Base-by-base conservation (phyloP, 768 basidiomycete species). In the Rhodosporidiobolus odoratus region DNA sequence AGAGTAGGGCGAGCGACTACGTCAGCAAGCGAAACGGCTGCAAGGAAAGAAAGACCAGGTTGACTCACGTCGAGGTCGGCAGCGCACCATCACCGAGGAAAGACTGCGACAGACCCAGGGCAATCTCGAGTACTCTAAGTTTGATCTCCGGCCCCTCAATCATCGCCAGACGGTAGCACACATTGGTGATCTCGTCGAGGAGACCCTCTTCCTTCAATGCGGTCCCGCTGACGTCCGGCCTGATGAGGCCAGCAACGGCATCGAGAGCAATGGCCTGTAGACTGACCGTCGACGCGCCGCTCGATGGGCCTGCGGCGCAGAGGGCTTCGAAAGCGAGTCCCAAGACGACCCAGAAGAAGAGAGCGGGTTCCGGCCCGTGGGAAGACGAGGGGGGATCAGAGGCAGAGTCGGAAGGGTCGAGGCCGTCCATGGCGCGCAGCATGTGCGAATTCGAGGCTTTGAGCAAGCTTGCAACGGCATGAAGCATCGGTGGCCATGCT, bases 321-420 rank as follows among this genome's bases (percentile, higher is more conserved):
- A 97, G 81, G 0, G 90, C 87, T 78, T 98, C 95, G 75, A 89
- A 99, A 1, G 95, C 87, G n/a, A 98, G 85, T 17, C 95, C 94
- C 77, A 95, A 97, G 8, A 96, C 78, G 17, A 91, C 84, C 80
- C 88, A 92, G 81, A 97, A 99, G 80, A 91, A 87, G 17, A 86
- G 83, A 0, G 88, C 84, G 3, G 92, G 90, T 66, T 91, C 89
- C 21, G 83, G 81, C 13, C 80, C 76, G 8, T 84, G 77, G 6
- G 68, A 67, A 0, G 69, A 62, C 2, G 59, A 63, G 8, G 53
- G 56, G 12, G 13, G 17, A 32, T 40, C 27, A 32, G 52, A 34
- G 27, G 53, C 62, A 53, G 8, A 8, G 32, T 59, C 53, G 37
- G 43, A 58, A 13, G 66, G 71, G 75, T 88, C 87, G 74, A 83